Evolutionary conservation across 2,329 filamentous ascomycete genomes (phyloP).

Genomic region (Beauveria bassiana): DNA sequence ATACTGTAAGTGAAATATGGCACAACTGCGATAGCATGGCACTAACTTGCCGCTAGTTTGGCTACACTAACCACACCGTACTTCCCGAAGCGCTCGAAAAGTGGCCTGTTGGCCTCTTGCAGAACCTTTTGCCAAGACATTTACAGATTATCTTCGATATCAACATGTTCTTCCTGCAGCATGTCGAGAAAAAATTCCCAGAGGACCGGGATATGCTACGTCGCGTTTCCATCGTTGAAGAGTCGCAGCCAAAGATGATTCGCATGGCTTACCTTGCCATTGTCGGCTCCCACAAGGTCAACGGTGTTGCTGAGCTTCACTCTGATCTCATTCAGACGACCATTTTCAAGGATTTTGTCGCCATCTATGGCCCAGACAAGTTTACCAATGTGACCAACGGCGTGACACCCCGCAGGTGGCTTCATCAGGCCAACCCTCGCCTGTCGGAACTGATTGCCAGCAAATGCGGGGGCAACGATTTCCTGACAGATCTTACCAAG

Average conservation of each 20-base stretch:
- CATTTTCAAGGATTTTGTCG: slow-evolving; percentile 99
- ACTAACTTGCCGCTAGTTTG: slow-evolving; percentile 48
- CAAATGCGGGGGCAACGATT: slow-evolving; percentile 75
- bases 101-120: slow-evolving; percentile 89
- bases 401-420: slow-evolving; percentile 90
- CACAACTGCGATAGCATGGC: not conserved
- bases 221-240: slow-evolving; percentile 95
- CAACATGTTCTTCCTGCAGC: slow-evolving; percentile 88
- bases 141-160: slow-evolving; percentile 98
- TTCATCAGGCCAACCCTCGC: slow-evolving; percentile 93
- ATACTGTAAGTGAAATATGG: slow-evolving; percentile 44
- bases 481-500: slow-evolving; percentile 82
- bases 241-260: slow-evolving; percentile 94
- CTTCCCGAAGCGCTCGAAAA: slow-evolving; percentile 96
- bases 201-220: slow-evolving; percentile 77
- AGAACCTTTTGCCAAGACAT: slow-evolving; percentile 88
- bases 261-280: slow-evolving; percentile 94
- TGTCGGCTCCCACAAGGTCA: slow-evolving; percentile 98
- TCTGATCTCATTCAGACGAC: slow-evolving; percentile 97
- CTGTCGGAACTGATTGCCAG: slow-evolving; percentile 87
- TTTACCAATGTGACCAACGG: slow-evolving; percentile 99
- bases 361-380: slow-evolving; percentile 90
- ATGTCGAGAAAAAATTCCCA: slow-evolving; percentile 83
- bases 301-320: slow-evolving; percentile 94
- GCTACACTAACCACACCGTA: slow-evolving; percentile 98